Percentiles rank a stretch among this genome's conserved stretches.
Conservation (phyloP, 1,139 yeast genomes). For the Blastobotrys capitulatus region DNA sequence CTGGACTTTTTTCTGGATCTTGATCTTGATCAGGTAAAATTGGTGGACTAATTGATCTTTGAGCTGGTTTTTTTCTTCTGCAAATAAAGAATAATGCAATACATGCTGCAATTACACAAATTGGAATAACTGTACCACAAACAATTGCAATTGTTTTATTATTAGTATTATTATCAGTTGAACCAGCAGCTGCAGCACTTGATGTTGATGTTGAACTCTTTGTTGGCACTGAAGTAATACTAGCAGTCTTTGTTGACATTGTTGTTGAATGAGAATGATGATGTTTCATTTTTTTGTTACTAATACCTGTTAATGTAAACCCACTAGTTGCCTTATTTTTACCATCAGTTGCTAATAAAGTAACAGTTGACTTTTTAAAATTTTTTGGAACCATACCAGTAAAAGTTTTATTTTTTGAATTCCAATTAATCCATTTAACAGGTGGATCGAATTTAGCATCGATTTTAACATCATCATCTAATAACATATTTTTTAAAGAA, state of each 20-base stretch:
- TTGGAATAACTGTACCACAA: conserved; percentile 81
- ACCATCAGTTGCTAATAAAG: conserved; percentile 44
- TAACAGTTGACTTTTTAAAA: conserved; percentile 47
- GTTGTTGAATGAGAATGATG: background rate
- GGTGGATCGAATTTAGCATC: conserved; percentile 40
- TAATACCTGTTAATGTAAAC: conserved; percentile 55
- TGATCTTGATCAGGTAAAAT: conserved; percentile 22
- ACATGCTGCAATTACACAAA: conserved; percentile 44
- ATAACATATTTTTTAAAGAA: conserved; percentile 34
- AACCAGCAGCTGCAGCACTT: conserved; percentile 16
- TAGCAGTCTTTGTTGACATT: conserved; percentile 18
- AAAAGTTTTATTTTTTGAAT: conserved; percentile 56
- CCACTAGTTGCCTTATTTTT: conserved; percentile 39
- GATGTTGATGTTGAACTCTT: conserved; percentile 23
- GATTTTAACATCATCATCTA: conserved; percentile 48
- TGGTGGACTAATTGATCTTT: conserved; percentile 27
- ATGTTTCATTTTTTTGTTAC: background rate
- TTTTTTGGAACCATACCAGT: conserved; percentile 61
- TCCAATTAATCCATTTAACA: conserved; percentile 62
- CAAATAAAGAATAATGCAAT: conserved; percentile 52
- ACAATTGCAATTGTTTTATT: conserved; percentile 68
- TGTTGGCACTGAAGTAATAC: conserved; percentile 17
- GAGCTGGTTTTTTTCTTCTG: conserved; percentile 27
- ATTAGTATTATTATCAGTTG: conserved; percentile 10
- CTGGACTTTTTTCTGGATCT: conserved; percentile 11